Base-by-base conservation (phyloP, 495 filamentous ascomycete genomes). In the Penicillium parvum region DNA sequence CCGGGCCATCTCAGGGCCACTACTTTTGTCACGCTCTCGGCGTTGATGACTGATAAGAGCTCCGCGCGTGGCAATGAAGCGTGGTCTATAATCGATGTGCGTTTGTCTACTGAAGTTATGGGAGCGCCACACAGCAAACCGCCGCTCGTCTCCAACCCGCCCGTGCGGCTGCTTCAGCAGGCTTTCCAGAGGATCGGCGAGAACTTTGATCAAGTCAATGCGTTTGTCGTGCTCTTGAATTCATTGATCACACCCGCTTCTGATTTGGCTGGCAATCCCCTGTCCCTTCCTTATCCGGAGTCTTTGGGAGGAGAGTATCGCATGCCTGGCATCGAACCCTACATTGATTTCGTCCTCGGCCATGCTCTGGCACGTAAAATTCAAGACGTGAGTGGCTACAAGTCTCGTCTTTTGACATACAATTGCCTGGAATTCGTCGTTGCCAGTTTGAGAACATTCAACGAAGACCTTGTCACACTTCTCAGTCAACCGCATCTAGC, bases 271-370 rank as follows among this genome's bases (percentile, higher is more conserved):
- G 66, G 76, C 14, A 63, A 66, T 17, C 73, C 69, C 1, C 65
- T 95, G 6, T 80, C 82, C 40, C 64, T 97, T 14, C 82, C 91
- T 0, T 97, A 96, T 58, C 87, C 92, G 0, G 90, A 96, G 55
- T 77, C 74, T 25, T 71, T 97, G n/a, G 89, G 90, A n/a, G 75
- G 77, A 9, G 72, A 79, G 6, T 83, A 81, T 52, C 81, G 92
- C 36, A 82, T 84, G 70, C 77, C 88, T 12, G 92, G 94, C 3
- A 86, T 99, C 47, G 90, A 96, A 41, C 81, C 84, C 4, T 97
- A 96, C 49, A 66, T 96, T 45, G 94, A 99, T 67, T 96, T 95
- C 57, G 77, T 86, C 14, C 45, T 96, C 39, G 87, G 86, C 16
- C 73, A 78, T 28, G 77, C 89, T 15, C 84, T 95, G 45, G 74